Base-by-base conservation (phyloP, 495 filamentous ascomycete species). In the Tetracladium marchalianum region DNA sequence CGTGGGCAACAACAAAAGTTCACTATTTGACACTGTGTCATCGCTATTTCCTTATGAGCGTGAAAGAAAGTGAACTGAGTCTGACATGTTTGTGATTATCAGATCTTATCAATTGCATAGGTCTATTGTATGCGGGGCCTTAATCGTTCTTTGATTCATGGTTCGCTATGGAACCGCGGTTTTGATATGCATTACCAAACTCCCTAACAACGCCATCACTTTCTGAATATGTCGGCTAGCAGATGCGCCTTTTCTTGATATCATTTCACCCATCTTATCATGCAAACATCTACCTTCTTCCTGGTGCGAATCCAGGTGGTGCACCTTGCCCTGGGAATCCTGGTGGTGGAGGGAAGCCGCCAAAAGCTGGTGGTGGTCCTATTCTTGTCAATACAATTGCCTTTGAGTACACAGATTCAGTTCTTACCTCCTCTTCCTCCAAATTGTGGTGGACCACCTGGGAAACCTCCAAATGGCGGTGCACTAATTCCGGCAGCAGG, bases 401-500 rank as follows among this genome's bases (percentile, higher is more conserved):
- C n/a, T 27, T 27, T 27, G 22, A 27, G 7, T 27, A 27, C 7
- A 27, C 7, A 3, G 7, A 7, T 27, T 27, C 22, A 27, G 3
- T 27, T 27, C 22, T 27, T 7, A 27, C 22, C 22, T 27, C 22
- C 22, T 27, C 22, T 27, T 27, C 22, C 22, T 27, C 22, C 77
- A 62, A 31, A 53, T 70, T 15, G 70, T 27, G 22, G 22, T 27
- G 22, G 22, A 7, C 22, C 74, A 43, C 80, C 80, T 19, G 77
- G 77, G 60, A 86, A 85, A 35, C 77, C 76, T 47, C 77, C 80
- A 52, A 79, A 78, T 41, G 88, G 85, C 24, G 77, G 76, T 27
- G 84, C 87, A 55, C 87, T 90, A 62, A 94, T 82, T 59, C 90
- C 90, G 55, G 85, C 84, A 63, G 85, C 87, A 41, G 92, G 92